Evolutionary conservation across 1,139 yeast genomes (phyloP).

Genomic region (Yamadazyma friedrichii): DNA sequence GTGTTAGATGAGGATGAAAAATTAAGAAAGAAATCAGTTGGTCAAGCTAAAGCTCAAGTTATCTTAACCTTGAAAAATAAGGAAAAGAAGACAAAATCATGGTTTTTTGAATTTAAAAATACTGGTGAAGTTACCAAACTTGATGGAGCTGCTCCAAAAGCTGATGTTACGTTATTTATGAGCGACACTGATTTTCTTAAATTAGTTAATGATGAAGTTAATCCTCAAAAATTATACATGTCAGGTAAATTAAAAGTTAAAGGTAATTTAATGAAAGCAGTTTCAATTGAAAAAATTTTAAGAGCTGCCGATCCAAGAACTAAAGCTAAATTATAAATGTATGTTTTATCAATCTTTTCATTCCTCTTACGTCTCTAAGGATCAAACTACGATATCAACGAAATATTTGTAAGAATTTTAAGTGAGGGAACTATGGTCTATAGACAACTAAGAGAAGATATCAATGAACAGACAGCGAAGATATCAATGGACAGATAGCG

Average conservation of each 20-base stretch:
- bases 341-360: neutral
- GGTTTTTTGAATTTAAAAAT: constrained; percentile 23
- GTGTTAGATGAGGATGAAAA: constrained; percentile 22
- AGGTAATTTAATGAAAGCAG: constrained; percentile 27
- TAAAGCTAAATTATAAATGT: constrained; percentile 17
- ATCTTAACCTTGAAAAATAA: constrained; percentile 21
- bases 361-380: neutral
- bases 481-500: no score
- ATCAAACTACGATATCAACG: no score
- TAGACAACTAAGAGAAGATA: no score
- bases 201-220: constrained; percentile 23
- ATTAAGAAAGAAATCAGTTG: constrained; percentile 19
- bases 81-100: constrained; percentile 20
- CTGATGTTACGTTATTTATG: constrained; percentile 20
- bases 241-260: constrained; percentile 24
- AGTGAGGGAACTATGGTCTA: no score
- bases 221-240: constrained; percentile 24
- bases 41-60: constrained; percentile 21
- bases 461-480: no score
- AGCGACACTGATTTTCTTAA: constrained; percentile 22
- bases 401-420: no score
- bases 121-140: constrained; percentile 20
- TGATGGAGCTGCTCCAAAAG: constrained; percentile 21
- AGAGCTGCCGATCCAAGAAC: constrained; percentile 26
- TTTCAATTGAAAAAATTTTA: constrained; percentile 21